Evolutionary conservation across 352 stramenopile genomes (phyloP), one percentile per base, ranked within the genome.

Genomic region (Thraustotheca clavata): DNA sequence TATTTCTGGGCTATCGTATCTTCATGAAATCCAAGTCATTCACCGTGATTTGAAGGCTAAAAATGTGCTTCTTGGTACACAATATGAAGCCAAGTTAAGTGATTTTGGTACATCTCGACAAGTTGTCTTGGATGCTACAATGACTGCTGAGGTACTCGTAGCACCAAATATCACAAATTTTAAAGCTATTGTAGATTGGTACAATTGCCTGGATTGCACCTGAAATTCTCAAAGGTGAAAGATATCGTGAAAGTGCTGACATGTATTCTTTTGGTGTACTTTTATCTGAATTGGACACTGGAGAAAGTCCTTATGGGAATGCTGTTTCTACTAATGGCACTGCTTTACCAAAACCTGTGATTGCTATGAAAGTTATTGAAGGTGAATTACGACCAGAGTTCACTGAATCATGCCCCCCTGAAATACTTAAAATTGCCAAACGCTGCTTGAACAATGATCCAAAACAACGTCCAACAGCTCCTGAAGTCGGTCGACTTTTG

Each of bases 31-130:
- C 24, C 57, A 65, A 31, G 38, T 80, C 0, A 76, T 75, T 39
- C 73, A 77, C 60, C 59, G 87, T 36, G 85, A 91, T 59, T 67
- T 89, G 14, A 89, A 89, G 62, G 69, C 76, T 31, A 79, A 89
- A 55, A 94, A 93, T 60, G 75, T 92, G 27, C 68, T 94, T 34
- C 69, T 95, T 33, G 84, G 88, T 38, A 73, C 60, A 5, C 29
- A 72, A 2, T 74, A 88, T 4, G 68, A 86, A 20, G 75, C 89
- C 27, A 81, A 86, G 36, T 60, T 95, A 34, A 89, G 83, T 39
- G 85, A 96, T 71, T 94, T 96, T 73, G 87, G 85, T 49, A 67
- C 92, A 70, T 80, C 69, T 69, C 60, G 69, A 41, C 48, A 65
- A 80, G 8, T 35, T 71, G 35, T 59, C 27, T 36, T 60, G 40